Evolutionary conservation across 2,329 filamentous ascomycete species (phyloP).

Genomic region (Ophiocordyceps sinensis): DNA sequence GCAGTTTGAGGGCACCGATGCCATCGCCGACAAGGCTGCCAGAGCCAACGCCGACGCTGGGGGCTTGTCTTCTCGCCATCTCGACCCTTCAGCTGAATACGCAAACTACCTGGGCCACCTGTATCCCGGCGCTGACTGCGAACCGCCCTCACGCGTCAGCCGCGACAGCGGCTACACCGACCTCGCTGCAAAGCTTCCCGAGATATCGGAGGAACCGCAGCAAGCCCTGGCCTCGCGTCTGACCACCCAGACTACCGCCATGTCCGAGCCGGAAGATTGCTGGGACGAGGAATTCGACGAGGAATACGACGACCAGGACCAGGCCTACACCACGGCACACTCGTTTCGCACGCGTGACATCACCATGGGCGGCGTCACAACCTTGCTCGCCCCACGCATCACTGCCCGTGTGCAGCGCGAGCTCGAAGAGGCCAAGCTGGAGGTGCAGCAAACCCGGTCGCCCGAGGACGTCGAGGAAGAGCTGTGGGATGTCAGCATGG

Average conservation of each 20-base stretch:
- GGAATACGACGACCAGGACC: slow-evolving; percentile 40
- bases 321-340: slow-evolving; percentile 64
- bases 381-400: slow-evolving; percentile 56
- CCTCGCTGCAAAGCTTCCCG: slow-evolving; percentile 12
- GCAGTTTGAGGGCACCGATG: slow-evolving; percentile 16
- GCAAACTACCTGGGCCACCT: slow-evolving; percentile 14
- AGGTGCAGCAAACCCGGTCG: slow-evolving; percentile 55
- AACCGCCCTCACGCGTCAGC: slow-evolving; percentile 9
- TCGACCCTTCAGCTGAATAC: slow-evolving; percentile 8
- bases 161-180: slow-evolving; percentile 11
- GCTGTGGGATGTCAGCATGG: slow-evolving; percentile 90
- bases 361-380: slow-evolving; percentile 35
- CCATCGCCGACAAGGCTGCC: slow-evolving; percentile 2
- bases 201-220: slow-evolving; percentile 16
- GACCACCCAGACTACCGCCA: slow-evolving; percentile 11
- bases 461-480: slow-evolving; percentile 77
- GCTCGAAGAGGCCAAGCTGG: slow-evolving; percentile 47
- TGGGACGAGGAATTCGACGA: slow-evolving; percentile 68
- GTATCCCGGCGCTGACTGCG: slow-evolving; percentile 10
- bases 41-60: slow-evolving; percentile 2
- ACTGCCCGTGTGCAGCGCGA: slow-evolving; percentile 58
- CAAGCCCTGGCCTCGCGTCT: slow-evolving; percentile 8
- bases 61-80: slow-evolving; percentile 3
- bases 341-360: slow-evolving; percentile 58
- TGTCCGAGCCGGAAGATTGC: slow-evolving; percentile 44